Evolutionary conservation across 495 filamentous ascomycete genomes (phyloP).

Genomic region (Neurospora sublineolata): DNA sequence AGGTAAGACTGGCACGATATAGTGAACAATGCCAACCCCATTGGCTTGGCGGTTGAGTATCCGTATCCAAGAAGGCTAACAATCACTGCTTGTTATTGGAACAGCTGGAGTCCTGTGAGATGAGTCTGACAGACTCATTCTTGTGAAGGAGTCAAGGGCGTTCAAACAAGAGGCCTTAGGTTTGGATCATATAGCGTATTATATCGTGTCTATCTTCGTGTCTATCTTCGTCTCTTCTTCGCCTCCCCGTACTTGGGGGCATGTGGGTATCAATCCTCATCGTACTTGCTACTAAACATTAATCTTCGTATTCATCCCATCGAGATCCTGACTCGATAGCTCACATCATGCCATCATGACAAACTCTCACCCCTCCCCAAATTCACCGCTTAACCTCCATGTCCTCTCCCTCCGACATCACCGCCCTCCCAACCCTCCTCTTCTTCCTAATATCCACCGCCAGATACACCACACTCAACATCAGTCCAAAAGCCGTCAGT

Average conservation of each 20-base stretch:
- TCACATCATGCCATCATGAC: not conserved
- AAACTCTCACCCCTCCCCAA: not conserved
- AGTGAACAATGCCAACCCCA: not conserved
- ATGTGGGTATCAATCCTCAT: not conserved
- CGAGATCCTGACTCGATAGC: not conserved
- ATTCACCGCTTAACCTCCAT: not conserved
- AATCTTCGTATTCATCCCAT: not conserved
- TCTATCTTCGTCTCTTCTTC: not conserved
- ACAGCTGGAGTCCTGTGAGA: not conserved
- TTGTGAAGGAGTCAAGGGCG: not conserved
- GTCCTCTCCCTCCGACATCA: not conserved
- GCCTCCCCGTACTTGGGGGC: not conserved
- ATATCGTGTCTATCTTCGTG: not conserved
- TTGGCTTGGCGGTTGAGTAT: not conserved
- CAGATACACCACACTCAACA: slow-evolving; percentile 10
- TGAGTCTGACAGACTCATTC: not conserved
- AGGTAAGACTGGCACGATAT: not conserved
- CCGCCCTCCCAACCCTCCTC: not conserved
- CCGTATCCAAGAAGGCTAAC: not conserved
- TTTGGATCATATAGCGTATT: not conserved
- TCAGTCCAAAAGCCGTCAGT: slow-evolving; percentile 18
- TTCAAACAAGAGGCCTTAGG: not conserved
- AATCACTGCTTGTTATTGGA: not conserved
- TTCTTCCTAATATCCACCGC: not conserved
- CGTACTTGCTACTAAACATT: not conserved